A percentile compares a stretch with the other conserved stretches of the same genome.
Conservation (phyloP, 306 rosid genomes). For the Inga oerstediana region DNA sequence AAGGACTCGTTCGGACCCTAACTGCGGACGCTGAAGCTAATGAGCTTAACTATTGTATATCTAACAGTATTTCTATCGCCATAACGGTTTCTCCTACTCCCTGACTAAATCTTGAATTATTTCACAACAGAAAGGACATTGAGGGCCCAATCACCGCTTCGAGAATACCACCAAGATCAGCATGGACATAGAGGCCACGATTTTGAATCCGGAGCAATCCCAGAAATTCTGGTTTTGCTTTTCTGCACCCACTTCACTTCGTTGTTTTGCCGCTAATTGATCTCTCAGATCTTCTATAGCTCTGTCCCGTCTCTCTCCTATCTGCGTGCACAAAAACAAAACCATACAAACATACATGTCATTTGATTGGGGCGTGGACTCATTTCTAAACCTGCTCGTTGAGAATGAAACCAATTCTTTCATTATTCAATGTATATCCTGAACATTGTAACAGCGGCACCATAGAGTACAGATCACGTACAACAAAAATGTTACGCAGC, state of each 20-base stretch:
- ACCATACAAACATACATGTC: neutral
- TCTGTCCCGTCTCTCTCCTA: constrained; percentile 67
- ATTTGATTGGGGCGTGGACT: neutral
- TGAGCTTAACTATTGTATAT: constrained; percentile 5
- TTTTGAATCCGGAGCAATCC: constrained; percentile 71
- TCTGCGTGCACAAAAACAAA: constrained; percentile 48
- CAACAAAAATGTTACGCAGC: neutral
- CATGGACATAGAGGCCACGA: constrained; percentile 72
- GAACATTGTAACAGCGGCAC: neutral
- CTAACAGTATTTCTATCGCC: constrained; percentile 35
- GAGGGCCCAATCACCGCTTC: constrained; percentile 43
- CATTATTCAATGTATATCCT: constrained; percentile 11
- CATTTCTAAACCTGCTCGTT: neutral
- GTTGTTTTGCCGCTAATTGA: constrained; percentile 56
- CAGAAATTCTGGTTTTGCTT: constrained; percentile 59
- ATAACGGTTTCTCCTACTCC: constrained; percentile 40
- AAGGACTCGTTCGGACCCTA: constrained; percentile 5
- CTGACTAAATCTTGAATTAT: neutral
- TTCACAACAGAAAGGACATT: neutral
- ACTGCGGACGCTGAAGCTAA: neutral
- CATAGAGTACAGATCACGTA: too few relatives aligned
- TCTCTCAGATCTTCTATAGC: constrained; percentile 65
- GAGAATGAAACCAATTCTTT: constrained; percentile 18
- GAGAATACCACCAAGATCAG: constrained; percentile 60
- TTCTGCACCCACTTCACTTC: constrained; percentile 36